A percentile compares a stretch with the other conserved stretches of the same genome.
phyloP scores from a whole-genome alignment of 495 filamentous ascomycete genomes.

The Melanomma pulvis-pyrius region DNA sequence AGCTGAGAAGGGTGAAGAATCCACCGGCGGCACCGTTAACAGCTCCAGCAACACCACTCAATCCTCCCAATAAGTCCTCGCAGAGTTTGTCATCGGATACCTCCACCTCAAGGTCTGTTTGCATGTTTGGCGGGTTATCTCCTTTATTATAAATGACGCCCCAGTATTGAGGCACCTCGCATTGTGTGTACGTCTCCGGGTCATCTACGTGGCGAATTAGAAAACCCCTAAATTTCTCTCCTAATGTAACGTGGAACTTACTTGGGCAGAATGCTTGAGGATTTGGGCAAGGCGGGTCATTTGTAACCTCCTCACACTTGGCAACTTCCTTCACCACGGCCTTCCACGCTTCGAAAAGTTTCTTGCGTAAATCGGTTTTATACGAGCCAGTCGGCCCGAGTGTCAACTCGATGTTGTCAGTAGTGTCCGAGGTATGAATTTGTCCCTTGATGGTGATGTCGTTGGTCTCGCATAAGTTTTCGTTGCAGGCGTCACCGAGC shows the following conservation, averaged over 20 bases:
- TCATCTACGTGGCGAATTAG: neutral
- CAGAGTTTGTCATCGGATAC: neutral
- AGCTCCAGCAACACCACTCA: neutral
- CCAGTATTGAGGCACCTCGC: neutral
- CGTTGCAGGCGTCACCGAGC: neutral
- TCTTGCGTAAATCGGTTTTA: neutral
- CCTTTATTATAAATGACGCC: neutral
- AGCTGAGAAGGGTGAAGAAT: neutral
- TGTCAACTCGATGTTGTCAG: neutral
- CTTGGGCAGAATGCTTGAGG: neutral
- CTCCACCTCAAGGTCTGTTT: neutral
- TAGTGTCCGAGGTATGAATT: neutral
- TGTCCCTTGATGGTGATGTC: neutral
- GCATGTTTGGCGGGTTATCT: neutral
- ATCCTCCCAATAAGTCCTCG: neutral
- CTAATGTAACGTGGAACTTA: no score
- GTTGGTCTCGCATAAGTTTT: neutral
- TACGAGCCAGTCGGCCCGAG: neutral
- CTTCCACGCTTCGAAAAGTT: neutral
- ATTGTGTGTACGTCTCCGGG: neutral
- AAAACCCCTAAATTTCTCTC: no score
- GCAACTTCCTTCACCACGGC: neutral
- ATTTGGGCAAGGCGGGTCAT: neutral
- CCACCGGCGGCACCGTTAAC: neutral
- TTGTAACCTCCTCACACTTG: neutral